A percentile compares a stretch with the other conserved stretches of the same genome.
phyloP scores from a whole-genome alignment of 1,284 basidiomycete species.

The Cutaneotrichosporon sp. region DNA sequence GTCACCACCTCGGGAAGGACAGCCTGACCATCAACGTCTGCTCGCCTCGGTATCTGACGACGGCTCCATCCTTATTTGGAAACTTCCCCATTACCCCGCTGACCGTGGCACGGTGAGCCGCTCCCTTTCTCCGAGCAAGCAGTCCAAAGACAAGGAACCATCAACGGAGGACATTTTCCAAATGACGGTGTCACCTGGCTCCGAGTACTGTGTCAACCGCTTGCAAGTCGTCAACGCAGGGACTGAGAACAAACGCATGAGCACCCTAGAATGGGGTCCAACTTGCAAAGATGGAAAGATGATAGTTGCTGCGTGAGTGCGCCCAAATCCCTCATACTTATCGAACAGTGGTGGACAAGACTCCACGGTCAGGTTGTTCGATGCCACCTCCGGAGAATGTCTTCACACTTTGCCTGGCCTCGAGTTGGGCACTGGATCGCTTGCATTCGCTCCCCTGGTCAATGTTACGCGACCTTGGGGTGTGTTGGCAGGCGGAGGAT shows the following conservation, averaged over 20 bases:
- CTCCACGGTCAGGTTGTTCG: conserved; percentile 40
- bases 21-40: conserved; percentile 15
- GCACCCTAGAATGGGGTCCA: conserved; percentile 38
- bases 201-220: conserved; percentile 30
- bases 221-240: conserved; percentile 31
- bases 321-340: not conserved
- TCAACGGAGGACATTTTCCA: conserved; percentile 25
- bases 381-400: conserved; percentile 31
- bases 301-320: conserved; percentile 43
- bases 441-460: conserved; percentile 34
- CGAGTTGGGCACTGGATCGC: conserved; percentile 35
- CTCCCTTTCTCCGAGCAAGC: conserved; percentile 20
- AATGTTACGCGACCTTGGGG: conserved; percentile 20
- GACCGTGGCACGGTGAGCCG: conserved; percentile 20
- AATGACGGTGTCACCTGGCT: conserved; percentile 19
- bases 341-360: conserved; percentile 39
- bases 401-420: conserved; percentile 31
- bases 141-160: conserved; percentile 12
- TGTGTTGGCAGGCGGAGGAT: conserved; percentile 37
- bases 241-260: conserved; percentile 42
- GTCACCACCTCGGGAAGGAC: conserved; percentile 24
- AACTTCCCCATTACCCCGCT: conserved; percentile 32
- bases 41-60: conserved; percentile 42
- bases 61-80: conserved; percentile 40
- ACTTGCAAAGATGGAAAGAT: conserved; percentile 23